phyloP scores from a whole-genome alignment of 306 rosid genomes.

The Fragaria vesca region DNA sequence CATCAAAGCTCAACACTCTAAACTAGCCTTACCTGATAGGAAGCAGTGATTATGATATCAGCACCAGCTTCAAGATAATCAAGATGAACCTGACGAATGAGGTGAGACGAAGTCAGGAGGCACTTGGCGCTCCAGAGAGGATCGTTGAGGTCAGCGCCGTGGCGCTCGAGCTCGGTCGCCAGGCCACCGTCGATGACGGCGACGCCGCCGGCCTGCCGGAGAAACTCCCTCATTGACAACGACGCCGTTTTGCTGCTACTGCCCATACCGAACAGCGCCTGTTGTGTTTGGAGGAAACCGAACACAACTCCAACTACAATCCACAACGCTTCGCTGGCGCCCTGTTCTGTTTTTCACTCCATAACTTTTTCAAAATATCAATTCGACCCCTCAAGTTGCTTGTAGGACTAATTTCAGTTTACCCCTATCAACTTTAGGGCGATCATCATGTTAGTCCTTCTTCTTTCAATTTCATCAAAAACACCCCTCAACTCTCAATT shows the following conservation, averaged over 20 bases:
- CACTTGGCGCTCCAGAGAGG: constrained; percentile 99
- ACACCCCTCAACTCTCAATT: too few species aligned
- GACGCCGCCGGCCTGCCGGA: constrained; percentile 56
- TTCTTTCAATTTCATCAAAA: too few species aligned
- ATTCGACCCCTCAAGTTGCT: neutral
- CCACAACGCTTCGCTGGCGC: constrained; percentile 1
- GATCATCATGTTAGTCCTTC: too few species aligned
- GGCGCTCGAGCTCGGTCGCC: constrained; percentile 90
- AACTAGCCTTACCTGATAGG: constrained; percentile 68
- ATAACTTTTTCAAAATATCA: too few species aligned
- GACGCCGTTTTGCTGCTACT: constrained; percentile 21
- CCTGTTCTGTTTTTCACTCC: neutral
- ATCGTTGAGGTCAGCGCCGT: constrained; percentile 85
- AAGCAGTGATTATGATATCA: constrained; percentile 75
- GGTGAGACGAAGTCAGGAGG: constrained; percentile 70
- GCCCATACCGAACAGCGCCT: neutral
- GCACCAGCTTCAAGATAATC: constrained; percentile 97
- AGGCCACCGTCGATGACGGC: constrained; percentile 86
- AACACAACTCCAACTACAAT: neutral
- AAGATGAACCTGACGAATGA: constrained; percentile 85
- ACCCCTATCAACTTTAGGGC: too few species aligned
- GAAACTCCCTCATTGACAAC: constrained; percentile 51
- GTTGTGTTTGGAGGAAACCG: constrained; percentile 5
- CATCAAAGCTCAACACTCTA: neutral
- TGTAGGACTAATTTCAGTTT: too few species aligned